Evolutionary conservation across 2,329 filamentous ascomycete genomes (phyloP), one percentile per base, ranked within the genome.

Genomic region (Tolypocladium tropicale): DNA sequence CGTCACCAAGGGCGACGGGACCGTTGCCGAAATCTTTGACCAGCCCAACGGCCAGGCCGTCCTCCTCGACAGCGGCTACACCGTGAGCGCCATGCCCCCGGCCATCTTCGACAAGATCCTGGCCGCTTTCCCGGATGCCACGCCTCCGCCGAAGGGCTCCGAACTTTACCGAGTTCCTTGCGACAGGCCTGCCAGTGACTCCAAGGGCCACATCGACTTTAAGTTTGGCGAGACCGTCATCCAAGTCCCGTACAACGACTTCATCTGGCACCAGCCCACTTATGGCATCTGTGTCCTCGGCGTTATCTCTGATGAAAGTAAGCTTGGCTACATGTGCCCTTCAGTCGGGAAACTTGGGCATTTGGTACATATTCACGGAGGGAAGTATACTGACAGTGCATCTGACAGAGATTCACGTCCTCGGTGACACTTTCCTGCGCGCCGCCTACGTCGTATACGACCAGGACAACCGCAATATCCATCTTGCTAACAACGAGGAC

Each of bases 61-160:
- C 16, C 76, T 86, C 30, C 76, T 88, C 30, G 85, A 88, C 69
- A 85, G 82, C 16, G 87, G 87, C 56, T 85, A 82, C 59, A 86
- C 82, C 46, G 72, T 88, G 55, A 86, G 81, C 67, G 82, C 85
- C 59, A 76, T 90, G 2, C 87, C 87, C 3, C 72, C 80, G 57
- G 64, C 73, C 34, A 68, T 88, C 57, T 78, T 82, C 57, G 59
- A 70, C 32, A 61, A 68, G 34, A 70, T 84, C 36, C 72, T 64
- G 56, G 68, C 53, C 65, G 74, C 62, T 57, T 83, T 72, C 62
- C 69, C 69, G 18, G 54, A 53, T 2, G 58, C 54, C 41, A 56
- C 49, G 30, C 32, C 55, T 4, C 58, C 60, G 28, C 32, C 53
- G 5, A 3, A 23, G 7, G 62, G 69, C 32, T 63, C 72, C 4